These are phyloP conservation scores for Noccaea bulbosa DNA, from an alignment of 345 rosid species.

Conservation along the genomic window DNA sequence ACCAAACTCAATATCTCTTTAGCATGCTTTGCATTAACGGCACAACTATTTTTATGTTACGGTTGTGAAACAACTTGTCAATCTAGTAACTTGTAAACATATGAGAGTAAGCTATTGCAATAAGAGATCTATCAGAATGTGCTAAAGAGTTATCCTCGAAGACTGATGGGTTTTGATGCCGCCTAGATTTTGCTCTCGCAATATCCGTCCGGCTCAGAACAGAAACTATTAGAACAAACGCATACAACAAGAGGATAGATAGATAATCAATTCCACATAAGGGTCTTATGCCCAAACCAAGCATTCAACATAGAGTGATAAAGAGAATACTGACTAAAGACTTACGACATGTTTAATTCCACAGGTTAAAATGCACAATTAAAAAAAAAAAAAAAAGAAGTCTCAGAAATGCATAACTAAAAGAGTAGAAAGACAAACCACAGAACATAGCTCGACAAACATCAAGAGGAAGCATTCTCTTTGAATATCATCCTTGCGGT, in stretches of 20 bases:
- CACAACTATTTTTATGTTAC: no score
- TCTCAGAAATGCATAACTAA: conserved; percentile 2
- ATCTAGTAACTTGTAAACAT: no score
- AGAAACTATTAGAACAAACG: no score
- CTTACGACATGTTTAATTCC: conserved; percentile 5
- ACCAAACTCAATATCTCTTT: no score
- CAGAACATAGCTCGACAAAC: background rate
- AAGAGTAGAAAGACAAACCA: conserved; percentile 13
- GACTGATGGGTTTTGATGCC: background rate
- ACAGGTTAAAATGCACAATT: conserved; percentile 27
- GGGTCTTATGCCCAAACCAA: conserved; percentile 26
- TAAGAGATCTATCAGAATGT: background rate
- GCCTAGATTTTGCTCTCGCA: background rate
- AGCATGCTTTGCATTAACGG: no score
- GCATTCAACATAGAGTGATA: conserved; percentile 29
- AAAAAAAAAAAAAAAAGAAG: background rate
- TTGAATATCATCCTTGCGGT: conserved; percentile 47
- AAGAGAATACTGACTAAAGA: conserved; percentile 13
- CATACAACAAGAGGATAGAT: background rate
- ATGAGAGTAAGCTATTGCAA: no score
- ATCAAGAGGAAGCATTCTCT: conserved; percentile 15
- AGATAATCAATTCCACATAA: background rate
- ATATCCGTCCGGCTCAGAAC: background rate
- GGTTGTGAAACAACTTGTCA: no score
- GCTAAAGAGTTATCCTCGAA: no score